Evolutionary conservation across 129 eudicot genomes (phyloP).

Genomic region (Flaveria ramosissima): DNA sequence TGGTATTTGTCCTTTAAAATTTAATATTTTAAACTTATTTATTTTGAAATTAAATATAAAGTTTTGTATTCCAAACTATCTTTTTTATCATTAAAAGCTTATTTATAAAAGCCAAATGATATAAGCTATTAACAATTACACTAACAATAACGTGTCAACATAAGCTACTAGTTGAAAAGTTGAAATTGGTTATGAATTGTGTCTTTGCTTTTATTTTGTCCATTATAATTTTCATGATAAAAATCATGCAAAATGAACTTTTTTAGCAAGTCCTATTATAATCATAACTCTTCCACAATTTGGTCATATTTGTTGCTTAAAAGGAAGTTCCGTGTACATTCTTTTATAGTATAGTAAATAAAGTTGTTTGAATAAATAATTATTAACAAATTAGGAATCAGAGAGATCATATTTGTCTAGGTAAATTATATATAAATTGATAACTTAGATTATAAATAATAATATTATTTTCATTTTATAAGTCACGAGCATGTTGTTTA

Average conservation of each 20-base stretch:
- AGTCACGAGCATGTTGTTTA: too few relatives aligned
- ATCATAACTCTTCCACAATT: constrained; percentile 1
- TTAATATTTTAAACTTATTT: not conserved
- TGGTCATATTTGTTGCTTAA: constrained; percentile 6
- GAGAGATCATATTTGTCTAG: not conserved
- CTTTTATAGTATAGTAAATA: not conserved
- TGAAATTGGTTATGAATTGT: not conserved
- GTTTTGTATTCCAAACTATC: not conserved
- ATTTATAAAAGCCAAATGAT: not conserved
- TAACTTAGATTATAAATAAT: too few relatives aligned
- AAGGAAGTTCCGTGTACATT: not conserved
- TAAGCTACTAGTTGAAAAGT: not conserved
- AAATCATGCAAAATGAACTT: not conserved
- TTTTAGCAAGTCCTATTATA: not conserved
- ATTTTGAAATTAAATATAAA: not conserved
- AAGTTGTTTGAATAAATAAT: not conserved
- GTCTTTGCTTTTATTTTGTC: constrained; percentile 10
- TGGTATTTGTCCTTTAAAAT: not conserved
- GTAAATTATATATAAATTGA: not conserved
- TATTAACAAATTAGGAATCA: not conserved
- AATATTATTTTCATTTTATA: too few relatives aligned
- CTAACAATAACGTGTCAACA: not conserved
- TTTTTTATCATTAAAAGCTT: not conserved
- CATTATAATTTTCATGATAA: not conserved
- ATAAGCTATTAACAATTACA: not conserved